A percentile compares a stretch with the other conserved stretches of the same genome.
Conservation (phyloP, 768 basidiomycete genomes). For the Glaciozyma martinii region DNA sequence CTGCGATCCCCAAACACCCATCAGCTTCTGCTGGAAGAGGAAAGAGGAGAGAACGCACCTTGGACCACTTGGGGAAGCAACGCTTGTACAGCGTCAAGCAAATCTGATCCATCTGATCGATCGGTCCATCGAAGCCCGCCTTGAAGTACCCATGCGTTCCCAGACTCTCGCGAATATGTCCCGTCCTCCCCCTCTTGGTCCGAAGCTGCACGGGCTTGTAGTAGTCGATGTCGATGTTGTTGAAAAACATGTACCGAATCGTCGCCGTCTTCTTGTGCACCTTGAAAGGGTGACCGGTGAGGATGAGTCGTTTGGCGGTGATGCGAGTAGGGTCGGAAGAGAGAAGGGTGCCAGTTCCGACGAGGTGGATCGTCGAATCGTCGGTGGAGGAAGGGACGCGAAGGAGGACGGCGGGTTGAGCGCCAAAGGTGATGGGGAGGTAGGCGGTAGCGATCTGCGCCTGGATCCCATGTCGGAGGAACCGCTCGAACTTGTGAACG, state of each 20-base stretch:
- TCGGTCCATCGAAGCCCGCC: conserved; percentile 58
- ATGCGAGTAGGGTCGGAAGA: conserved; percentile 84
- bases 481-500: conserved; percentile 92
- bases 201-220: conserved; percentile 87
- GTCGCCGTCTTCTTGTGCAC: conserved; percentile 96
- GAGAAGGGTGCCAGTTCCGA: conserved; percentile 80
- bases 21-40: neutral
- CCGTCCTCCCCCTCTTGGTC: conserved; percentile 80
- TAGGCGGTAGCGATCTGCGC: conserved; percentile 73
- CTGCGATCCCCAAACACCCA: neutral
- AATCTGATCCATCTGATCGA: conserved; percentile 93
- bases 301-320: conserved; percentile 82
- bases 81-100: conserved; percentile 94
- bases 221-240: conserved; percentile 78
- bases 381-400: conserved; percentile 19
- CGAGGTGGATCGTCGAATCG: conserved; percentile 47
- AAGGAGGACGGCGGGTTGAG: conserved; percentile 33
- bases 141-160: conserved; percentile 98
- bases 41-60: neutral
- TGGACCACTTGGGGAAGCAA: conserved; percentile 78
- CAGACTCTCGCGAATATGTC: conserved; percentile 82
- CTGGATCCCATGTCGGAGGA: conserved; percentile 62
- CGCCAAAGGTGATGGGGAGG: conserved; percentile 77
- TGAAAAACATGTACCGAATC: conserved; percentile 98
- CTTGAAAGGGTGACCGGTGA: conserved; percentile 94